A percentile compares a stretch with the other conserved stretches of the same genome.
Evolutionary conservation across 805 yeast genomes (phyloP).

Genomic region (Spathaspora boniae): DNA sequence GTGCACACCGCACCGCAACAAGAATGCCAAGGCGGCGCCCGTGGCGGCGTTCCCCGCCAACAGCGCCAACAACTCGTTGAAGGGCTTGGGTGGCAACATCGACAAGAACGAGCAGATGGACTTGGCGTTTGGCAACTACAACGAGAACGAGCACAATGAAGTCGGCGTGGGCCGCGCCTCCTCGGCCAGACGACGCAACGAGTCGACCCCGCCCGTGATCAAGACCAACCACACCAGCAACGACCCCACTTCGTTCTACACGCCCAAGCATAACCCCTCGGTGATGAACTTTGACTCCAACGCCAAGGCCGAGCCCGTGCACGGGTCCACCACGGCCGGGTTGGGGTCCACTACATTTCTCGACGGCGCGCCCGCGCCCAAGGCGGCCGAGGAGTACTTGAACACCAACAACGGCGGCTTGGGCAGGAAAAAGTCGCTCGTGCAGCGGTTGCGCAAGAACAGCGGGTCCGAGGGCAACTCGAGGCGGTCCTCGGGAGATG

Average conservation of each 20-base stretch:
- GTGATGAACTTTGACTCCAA: constrained; percentile 70
- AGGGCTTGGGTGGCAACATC: constrained; percentile 56
- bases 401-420: constrained; percentile 41
- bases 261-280: constrained; percentile 49
- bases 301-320: constrained; percentile 65
- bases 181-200: constrained; percentile 1
- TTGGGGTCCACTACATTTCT: constrained; percentile 88
- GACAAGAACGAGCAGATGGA: constrained; percentile 55
- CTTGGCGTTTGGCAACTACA: constrained; percentile 70
- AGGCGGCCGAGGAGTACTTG: constrained; percentile 27
- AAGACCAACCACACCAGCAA: constrained; percentile 17
- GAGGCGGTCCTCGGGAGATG: constrained; percentile 30
- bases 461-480: constrained; percentile 29
- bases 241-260: constrained; percentile 21
- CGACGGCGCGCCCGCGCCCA: constrained; percentile 94
- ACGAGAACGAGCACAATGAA: constrained; percentile 44
- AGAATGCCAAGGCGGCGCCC: constrained; percentile 72
- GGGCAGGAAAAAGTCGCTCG: constrained; percentile 80
- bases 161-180: constrained; percentile 27
- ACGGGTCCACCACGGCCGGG: constrained; percentile 84
- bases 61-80: constrained; percentile 87
- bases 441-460: constrained; percentile 55
- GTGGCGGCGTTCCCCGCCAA: constrained; percentile 93
- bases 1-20: constrained; percentile 93
- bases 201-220: constrained; percentile 6